A percentile compares a stretch with the other conserved stretches of the same genome.
Evolutionary conservation across 768 basidiomycete species (phyloP).

Genomic region (Suillus alpinus): DNA sequence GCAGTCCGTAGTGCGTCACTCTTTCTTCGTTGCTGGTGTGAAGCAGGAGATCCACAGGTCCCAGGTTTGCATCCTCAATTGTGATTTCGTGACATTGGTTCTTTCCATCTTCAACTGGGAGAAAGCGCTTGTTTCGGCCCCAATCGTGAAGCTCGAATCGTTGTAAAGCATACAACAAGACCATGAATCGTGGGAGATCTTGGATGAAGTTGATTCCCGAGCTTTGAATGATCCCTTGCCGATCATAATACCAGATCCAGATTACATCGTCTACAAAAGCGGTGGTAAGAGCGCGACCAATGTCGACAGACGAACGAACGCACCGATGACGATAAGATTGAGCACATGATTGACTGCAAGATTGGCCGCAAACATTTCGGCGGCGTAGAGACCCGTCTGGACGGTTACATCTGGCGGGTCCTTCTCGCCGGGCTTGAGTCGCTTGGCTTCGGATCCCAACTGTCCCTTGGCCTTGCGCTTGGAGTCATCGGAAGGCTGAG

Average conservation of each 20-base stretch:
- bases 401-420: no score
- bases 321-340: conserved; percentile 1
- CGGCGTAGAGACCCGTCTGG: not conserved
- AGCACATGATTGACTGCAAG: not conserved
- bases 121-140: not conserved
- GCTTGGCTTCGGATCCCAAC: no score
- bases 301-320: not conserved
- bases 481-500: no score
- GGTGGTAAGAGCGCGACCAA: not conserved
- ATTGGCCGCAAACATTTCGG: conserved; percentile 2
- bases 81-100: no score
- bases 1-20: not conserved
- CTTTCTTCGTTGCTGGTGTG: not conserved
- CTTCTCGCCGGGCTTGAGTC: no score
- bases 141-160: not conserved
- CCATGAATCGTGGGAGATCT: conserved; percentile 4
- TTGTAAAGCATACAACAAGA: not conserved
- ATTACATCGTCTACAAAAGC: not conserved
- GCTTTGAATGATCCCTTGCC: not conserved
- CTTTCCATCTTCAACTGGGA: no score
- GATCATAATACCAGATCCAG: conserved; percentile 4
- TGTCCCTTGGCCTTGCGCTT: no score
- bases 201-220: not conserved
- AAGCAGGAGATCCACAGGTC: not conserved
- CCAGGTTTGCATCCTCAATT: no score